A percentile compares a stretch with the other conserved stretches of the same genome.
Conservation (phyloP, 176 grass and related monocot species). For the Pharus latifolius region DNA sequence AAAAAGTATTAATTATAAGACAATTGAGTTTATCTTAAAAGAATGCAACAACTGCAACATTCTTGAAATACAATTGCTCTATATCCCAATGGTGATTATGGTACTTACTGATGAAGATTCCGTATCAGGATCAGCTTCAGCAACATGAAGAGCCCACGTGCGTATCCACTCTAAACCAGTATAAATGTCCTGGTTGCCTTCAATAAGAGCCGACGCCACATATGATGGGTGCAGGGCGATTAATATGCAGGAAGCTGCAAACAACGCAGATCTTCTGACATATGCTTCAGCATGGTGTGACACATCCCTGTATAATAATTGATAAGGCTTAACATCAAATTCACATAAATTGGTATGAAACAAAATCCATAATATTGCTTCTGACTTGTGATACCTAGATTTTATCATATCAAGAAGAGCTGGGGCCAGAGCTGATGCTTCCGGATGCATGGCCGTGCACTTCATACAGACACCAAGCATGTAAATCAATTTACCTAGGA, state of each 20-base stretch:
- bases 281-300: constrained; percentile 86
- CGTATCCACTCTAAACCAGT: constrained; percentile 87
- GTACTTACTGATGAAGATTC: constrained; percentile 75
- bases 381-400: constrained; percentile 48
- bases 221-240: constrained; percentile 77
- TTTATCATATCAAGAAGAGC: constrained; percentile 84
- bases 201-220: constrained; percentile 75
- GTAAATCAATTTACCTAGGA: constrained; percentile 89
- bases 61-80: not conserved
- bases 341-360: not conserved
- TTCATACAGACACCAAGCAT: constrained; percentile 98
- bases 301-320: constrained; percentile 52
- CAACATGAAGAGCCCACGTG: constrained; percentile 60
- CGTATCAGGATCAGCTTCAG: constrained; percentile 76
- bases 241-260: constrained; percentile 87
- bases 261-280: constrained; percentile 80
- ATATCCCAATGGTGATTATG: not conserved
- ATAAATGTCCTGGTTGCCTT: constrained; percentile 73
- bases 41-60: not conserved
- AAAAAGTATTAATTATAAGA: no score
- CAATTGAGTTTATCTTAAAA: not conserved
- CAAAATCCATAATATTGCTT: constrained; percentile 5
- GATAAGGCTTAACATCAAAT: not conserved
- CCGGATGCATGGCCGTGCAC: constrained; percentile 82
- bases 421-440: constrained; percentile 78